Evolutionary conservation across 2,329 filamentous ascomycete genomes (phyloP).

Genomic region (Aspergillus aculeatinus): DNA sequence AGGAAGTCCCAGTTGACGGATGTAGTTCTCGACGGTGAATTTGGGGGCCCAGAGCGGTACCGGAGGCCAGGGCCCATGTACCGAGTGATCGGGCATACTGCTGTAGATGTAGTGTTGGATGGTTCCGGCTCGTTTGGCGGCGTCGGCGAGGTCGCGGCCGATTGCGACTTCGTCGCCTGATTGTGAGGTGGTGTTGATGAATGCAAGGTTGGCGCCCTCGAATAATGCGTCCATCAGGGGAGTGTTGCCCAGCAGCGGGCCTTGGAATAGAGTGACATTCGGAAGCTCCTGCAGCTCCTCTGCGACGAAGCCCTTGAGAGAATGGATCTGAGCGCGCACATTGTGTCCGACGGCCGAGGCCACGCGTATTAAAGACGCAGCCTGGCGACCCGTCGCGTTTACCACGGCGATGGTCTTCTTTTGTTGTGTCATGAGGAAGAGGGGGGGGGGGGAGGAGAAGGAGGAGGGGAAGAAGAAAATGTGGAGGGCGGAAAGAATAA

Average conservation of each 20-base stretch:
- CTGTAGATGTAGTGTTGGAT: conserved; percentile 94
- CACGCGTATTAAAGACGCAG: conserved; percentile 90
- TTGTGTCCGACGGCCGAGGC: conserved; percentile 90
- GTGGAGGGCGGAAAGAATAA: conserved; percentile 8
- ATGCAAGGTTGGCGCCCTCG: conserved; percentile 79
- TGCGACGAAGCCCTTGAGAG: conserved; percentile 81
- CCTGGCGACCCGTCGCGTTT: conserved; percentile 93
- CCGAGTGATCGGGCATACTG: conserved; percentile 92
- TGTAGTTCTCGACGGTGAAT: conserved; percentile 87
- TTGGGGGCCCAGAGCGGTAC: conserved; percentile 91
- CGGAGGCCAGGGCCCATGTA: conserved; percentile 78
- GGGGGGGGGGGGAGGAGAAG: not conserved
- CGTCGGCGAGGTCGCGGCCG: conserved; percentile 82
- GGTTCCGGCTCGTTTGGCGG: conserved; percentile 72
- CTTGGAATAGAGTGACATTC: conserved; percentile 72
- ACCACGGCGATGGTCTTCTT: conserved; percentile 88
- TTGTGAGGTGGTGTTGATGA: conserved; percentile 97
- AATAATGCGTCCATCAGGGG: conserved; percentile 76
- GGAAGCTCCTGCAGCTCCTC: conserved; percentile 79
- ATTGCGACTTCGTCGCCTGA: conserved; percentile 84
- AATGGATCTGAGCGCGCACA: conserved; percentile 88
- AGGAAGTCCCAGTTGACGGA: conserved; percentile 76
- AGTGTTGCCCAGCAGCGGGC: conserved; percentile 68
- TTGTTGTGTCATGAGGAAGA: conserved; percentile 38
- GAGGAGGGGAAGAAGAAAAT: conserved; percentile 1